Evolutionary conservation across 257 asterid genomes (phyloP), one percentile per base, ranked within the genome.

Genomic region (Salvia rosmarinus): DNA sequence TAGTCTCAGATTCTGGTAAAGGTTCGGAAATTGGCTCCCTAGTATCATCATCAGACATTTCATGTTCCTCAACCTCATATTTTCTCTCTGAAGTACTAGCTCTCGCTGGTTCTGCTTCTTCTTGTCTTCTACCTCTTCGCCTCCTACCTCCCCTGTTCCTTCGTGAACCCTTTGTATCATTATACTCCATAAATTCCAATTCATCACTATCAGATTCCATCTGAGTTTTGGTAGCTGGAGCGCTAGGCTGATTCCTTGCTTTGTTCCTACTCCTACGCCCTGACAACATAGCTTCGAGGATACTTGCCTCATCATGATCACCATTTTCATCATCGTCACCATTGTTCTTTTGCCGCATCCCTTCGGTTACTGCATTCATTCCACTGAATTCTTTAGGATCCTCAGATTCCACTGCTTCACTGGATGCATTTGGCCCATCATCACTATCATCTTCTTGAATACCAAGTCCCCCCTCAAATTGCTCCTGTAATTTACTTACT

Each of bases 211-310:
- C 79, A 3, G 21, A 66, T 56, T 86, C 86, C 46, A 37, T 77
- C 71, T 75, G 78, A 67, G 40, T 49, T 80, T 81, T 75, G 43
- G 75, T 63, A n/a, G 74, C 75, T 35, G 85, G 70, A 73, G 75
- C 71, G 76, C 87, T 86, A 1, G 74, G 59, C 68, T 71, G 83
- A 70, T 64, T 78, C 43, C 78, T 81, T 55, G 44, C 60, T 63
- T 75, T 79, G 50, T 82, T 84, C 82, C 76, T 72, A 69, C 72
- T 82, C 82, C 80, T 85, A 52, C 59, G 86, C 66, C 86, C 90
- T 64, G 89, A 87, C 67, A 86, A 43, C 99, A 91, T 95, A 74
- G 91, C 89, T 86, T 91, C 96, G 73, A 95, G 93, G n/a, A 88
- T 39, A 78, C 80, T 83, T 5, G 83, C 79, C 73, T 91, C 98